Percentiles rank a stretch among this genome's conserved stretches.
Evolutionary conservation across 495 filamentous ascomycete genomes (phyloP).

Genomic region (Trichoderma erinaceum): DNA sequence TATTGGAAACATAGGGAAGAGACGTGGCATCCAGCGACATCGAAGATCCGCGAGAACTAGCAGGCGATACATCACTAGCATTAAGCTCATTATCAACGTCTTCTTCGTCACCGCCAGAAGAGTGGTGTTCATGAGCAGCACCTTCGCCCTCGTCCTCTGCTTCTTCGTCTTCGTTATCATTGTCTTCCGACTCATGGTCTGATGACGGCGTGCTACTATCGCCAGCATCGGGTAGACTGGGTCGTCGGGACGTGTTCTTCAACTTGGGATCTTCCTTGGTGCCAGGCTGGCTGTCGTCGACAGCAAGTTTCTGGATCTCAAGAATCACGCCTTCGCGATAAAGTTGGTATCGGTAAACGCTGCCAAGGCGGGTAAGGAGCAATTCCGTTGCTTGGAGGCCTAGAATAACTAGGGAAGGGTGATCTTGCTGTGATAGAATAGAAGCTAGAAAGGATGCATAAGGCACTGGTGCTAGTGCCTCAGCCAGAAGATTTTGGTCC

Average conservation of each 20-base stretch:
- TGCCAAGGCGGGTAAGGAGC: constrained; percentile 71
- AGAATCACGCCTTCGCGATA: constrained; percentile 95
- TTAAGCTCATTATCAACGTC: constrained; percentile 46
- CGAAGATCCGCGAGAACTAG: constrained; percentile 52
- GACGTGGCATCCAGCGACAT: constrained; percentile 50
- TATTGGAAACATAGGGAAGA: constrained; percentile 40
- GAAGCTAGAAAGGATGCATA: constrained; percentile 97
- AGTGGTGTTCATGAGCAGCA: constrained; percentile 21
- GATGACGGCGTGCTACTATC: constrained; percentile 14
- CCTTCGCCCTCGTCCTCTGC: constrained; percentile 56
- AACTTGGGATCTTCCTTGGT: constrained; percentile 13
- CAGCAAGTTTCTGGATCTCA: constrained; percentile 75
- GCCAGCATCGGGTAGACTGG: background rate
- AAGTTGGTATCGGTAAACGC: constrained; percentile 92
- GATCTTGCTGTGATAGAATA: constrained; percentile 93
- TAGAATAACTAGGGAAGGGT: constrained; percentile 75
- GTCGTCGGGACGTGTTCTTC: background rate
- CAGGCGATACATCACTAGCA: constrained; percentile 61
- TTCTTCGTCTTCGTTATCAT: constrained; percentile 43
- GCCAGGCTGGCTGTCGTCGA: constrained; percentile 19
- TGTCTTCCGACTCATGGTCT: constrained; percentile 42
- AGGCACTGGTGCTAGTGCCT: constrained; percentile 81
- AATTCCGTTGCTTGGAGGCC: constrained; percentile 86
- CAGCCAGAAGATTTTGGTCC: constrained; percentile 73
- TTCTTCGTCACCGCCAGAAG: constrained; percentile 22